These are phyloP conservation scores for Botryotinia convoluta DNA, from an alignment of 2,329 filamentous ascomycete genomes.

Conservation along the genomic window DNA sequence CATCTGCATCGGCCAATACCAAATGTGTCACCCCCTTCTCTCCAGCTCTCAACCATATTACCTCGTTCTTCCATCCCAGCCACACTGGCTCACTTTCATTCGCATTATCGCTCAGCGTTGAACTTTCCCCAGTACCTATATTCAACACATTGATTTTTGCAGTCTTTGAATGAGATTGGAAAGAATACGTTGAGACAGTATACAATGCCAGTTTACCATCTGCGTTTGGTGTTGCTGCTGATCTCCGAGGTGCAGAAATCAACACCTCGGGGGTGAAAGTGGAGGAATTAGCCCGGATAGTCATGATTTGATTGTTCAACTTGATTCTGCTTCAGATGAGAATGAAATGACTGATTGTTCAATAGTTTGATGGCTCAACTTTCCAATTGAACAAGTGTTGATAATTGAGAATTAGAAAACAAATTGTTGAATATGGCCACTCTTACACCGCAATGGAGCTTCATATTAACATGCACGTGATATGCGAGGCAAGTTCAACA, in stretches of 20 bases:
- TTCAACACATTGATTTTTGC: slow-evolving; percentile 70
- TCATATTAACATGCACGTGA: background rate
- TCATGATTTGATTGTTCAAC: slow-evolving; percentile 42
- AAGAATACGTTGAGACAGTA: slow-evolving; percentile 74
- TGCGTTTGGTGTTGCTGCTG: slow-evolving; percentile 66
- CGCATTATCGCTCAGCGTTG: slow-evolving; percentile 61
- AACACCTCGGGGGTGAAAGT: slow-evolving; percentile 77
- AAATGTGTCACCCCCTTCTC: slow-evolving; percentile 46
- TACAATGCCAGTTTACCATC: slow-evolving; percentile 64
- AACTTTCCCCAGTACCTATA: slow-evolving; percentile 62
- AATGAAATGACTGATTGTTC: background rate
- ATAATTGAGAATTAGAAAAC: background rate
- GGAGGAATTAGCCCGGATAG: slow-evolving; percentile 62
- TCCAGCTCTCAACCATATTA: slow-evolving; percentile 47
- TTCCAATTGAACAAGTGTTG: background rate
- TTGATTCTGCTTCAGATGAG: background rate
- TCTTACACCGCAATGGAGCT: background rate
- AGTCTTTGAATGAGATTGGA: slow-evolving; percentile 67
- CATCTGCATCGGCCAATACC: slow-evolving; percentile 32
- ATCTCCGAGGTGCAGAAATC: slow-evolving; percentile 59
- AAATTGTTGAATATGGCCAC: background rate
- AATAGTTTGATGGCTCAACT: background rate
- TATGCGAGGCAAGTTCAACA: background rate
- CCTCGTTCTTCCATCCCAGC: slow-evolving; percentile 48
- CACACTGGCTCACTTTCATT: slow-evolving; percentile 71